Conservation (phyloP, 495 filamentous ascomycete genomes). For the Venustampulla echinocandica region DNA sequence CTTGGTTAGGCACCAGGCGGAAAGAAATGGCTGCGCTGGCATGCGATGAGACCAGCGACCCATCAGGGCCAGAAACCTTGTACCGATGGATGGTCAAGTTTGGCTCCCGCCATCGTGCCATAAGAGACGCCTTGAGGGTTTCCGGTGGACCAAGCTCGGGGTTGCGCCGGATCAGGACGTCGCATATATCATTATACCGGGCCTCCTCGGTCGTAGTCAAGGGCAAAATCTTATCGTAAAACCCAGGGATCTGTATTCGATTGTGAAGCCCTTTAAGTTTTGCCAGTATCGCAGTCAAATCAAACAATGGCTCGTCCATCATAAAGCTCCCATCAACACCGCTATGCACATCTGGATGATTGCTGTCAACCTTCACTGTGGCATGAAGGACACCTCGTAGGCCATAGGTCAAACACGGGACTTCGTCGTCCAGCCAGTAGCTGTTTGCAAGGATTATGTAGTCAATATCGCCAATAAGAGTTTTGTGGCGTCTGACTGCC, state of each 20-base stretch:
- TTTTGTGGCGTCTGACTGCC: conserved; percentile 66
- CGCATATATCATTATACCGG: conserved; percentile 76
- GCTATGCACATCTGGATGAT: conserved; percentile 83
- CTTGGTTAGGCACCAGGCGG: conserved; percentile 87
- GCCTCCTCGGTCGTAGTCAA: conserved; percentile 67
- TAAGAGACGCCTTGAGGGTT: conserved; percentile 65
- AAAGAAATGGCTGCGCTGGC: conserved; percentile 82
- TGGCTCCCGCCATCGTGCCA: conserved; percentile 93
- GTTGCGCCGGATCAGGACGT: conserved; percentile 59
- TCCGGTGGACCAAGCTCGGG: conserved; percentile 58
- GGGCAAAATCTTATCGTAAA: conserved; percentile 74
- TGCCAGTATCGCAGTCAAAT: conserved; percentile 71
- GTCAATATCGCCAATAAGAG: conserved; percentile 80
- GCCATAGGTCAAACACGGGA: conserved; percentile 92
- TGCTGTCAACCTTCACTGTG: conserved; percentile 75
- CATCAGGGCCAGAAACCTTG: conserved; percentile 78
- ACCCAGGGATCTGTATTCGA: conserved; percentile 56
- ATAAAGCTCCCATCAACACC: conserved; percentile 88
- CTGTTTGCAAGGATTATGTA: conserved; percentile 93
- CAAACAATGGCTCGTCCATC: conserved; percentile 83
- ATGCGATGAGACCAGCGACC: conserved; percentile 77
- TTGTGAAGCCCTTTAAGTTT: conserved; percentile 66
- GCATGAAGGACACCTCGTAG: conserved; percentile 92
- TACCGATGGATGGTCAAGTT: conserved; percentile 89
- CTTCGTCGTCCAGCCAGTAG: conserved; percentile 95